Evolutionary conservation across 1,139 yeast species (phyloP), one percentile per base, ranked within the genome.

Genomic region (Scheffersomyces segobiensis): DNA sequence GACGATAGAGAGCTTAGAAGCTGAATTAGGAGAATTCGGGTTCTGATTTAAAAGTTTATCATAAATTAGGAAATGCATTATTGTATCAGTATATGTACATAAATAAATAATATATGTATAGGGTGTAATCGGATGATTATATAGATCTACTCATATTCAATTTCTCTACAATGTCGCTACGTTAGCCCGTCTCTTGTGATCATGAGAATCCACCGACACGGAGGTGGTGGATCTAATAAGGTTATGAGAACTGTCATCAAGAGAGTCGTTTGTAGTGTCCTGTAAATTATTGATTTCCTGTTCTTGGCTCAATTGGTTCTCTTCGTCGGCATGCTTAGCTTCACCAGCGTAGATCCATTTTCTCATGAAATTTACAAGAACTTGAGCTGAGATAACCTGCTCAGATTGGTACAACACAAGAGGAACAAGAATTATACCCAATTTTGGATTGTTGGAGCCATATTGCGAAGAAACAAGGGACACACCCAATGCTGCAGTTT

Each of bases 401-500:
- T 89, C 93, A 12, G 93, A 88, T 73, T 91, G 97, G 68, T 90
- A 92, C 56, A 92, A 75, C 14, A 91, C 97, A 68, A 92, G 78
- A 0, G 97, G 96, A 5, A 91, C 92, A 50, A 93, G 76, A 50
- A 92, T 74, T 57, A 85, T 83, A 24, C 97, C 97, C 61, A 91
- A 76, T 62, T 85, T 78, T 6, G 82, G 81, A 63, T 84, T 84
- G 54, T 80, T 67, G 5, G 85, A 74, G 8, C 96, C 96, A 70
- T 91, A 92, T 71, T 92, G 97, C 0, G 97, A 85, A 1, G 92
- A 79, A 10, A 90, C 80, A 57, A 92, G 78, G 1, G 97, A 89
- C 1, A 92, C 96, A 52, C 97, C 97, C 56, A 92, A 78, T 0
- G 97, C 97, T 0, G 97, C 97, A 0, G 97, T 91, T 70, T 92